Base-by-base conservation (phyloP, 1,284 basidiomycete genomes). In the Ceratobasidium sp. region DNA sequence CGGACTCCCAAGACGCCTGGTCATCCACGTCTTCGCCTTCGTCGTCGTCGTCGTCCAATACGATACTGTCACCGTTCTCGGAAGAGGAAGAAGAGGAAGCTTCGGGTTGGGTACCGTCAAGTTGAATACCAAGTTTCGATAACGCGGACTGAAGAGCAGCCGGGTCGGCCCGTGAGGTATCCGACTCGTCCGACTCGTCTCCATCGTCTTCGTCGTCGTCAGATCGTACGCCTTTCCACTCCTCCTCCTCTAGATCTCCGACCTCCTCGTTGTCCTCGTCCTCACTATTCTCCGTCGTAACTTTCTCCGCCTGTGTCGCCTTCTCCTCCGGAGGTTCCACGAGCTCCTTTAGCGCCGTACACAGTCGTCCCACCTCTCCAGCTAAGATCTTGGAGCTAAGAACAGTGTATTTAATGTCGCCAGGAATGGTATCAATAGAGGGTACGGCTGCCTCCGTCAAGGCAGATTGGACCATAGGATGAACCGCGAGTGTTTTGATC, bases 351-450 rank as follows among this genome's bases (percentile, higher is more conserved):
- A 62, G 19, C 65, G 6, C 78, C 78, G 15, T 79, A 75, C 27
- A 76, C 75, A 62, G 82, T 81, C 64, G 76, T 74, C 51, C 74
- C 1, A 94, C 85, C 76, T 89, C 89, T 15, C 87, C 85, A 0
- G 93, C 91, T 14, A 96, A 84, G 22, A 87, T 82, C 81, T 94
- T 96, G 1, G 92, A 92, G 79, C 93, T 95, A 54, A 93, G 85
- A 29, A 97, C 15, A 51, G 47, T 24, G 4, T 72, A 83, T 33
- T 93, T 89, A 74, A 88, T 90, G 79, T 93, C 90, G 0, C 92
- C 88, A 63, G 50, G 59, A 84, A 78, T 15, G 82, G 63, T 69
- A 81, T 82, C 2, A 77, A 77, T 17, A 81, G 79, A 59, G n/a
- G 77, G 60, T 44, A 82, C n/a, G 88, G 82, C 47, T 79, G 86